phyloP scores from a whole-genome alignment of 2,329 filamentous ascomycete genomes.

The Curvularia spicifera region DNA sequence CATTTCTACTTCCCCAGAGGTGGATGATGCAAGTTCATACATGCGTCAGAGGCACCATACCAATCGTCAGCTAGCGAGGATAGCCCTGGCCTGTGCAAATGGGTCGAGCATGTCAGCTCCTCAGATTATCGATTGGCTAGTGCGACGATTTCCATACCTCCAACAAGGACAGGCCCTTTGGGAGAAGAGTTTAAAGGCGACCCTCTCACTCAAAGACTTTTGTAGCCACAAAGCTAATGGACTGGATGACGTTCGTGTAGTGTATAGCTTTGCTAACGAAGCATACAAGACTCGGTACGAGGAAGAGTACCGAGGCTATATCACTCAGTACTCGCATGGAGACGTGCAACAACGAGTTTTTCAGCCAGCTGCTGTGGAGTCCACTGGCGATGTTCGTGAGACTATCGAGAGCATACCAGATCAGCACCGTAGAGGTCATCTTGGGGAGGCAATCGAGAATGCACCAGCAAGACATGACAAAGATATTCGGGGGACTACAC shows the following conservation, averaged over 20 bases:
- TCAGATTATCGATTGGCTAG: slow-evolving; percentile 21
- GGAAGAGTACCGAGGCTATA: slow-evolving; percentile 5
- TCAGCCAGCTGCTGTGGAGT: not conserved
- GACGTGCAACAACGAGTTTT: not conserved
- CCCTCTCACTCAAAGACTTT: slow-evolving; percentile 25
- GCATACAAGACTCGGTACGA: slow-evolving; percentile 7
- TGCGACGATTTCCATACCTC: slow-evolving; percentile 20
- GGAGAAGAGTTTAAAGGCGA: slow-evolving; percentile 21
- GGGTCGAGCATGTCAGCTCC: slow-evolving; percentile 16
- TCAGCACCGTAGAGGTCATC: not conserved
- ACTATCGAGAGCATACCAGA: not conserved
- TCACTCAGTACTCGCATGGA: not conserved
- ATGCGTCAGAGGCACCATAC: slow-evolving; percentile 2
- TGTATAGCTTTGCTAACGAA: slow-evolving; percentile 12
- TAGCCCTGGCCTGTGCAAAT: slow-evolving; percentile 23
- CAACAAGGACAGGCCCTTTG: slow-evolving; percentile 15
- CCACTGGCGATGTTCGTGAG: not conserved
- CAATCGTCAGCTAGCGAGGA: slow-evolving; percentile 18
- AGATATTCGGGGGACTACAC: not conserved
- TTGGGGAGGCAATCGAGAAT: slow-evolving; percentile 2
- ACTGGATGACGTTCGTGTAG: not conserved
- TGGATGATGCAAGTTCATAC: not conserved
- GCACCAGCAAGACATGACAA: not conserved
- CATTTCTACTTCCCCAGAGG: not conserved
- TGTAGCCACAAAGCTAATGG: slow-evolving; percentile 4